Percentiles rank a stretch among this genome's conserved stretches.
These are phyloP conservation scores for Pezicula rhizophila DNA, from an alignment of 2,329 filamentous ascomycete genomes.

Conservation along the genomic window DNA sequence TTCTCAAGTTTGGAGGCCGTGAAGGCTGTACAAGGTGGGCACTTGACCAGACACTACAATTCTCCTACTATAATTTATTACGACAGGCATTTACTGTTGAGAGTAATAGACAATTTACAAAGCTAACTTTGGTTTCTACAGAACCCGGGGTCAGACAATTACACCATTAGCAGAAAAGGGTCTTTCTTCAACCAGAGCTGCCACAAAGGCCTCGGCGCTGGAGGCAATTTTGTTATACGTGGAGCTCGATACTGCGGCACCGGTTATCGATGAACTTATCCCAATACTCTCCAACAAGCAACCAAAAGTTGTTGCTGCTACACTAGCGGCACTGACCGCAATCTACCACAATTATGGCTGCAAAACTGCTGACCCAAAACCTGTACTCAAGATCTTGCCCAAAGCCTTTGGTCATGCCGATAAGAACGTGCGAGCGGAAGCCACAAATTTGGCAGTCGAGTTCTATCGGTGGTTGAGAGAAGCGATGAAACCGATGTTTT, in stretches of 20 bases:
- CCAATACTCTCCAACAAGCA: constrained; percentile 81
- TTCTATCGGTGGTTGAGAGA: constrained; percentile 96
- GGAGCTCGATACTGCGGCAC: constrained; percentile 79
- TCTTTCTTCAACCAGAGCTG: constrained; percentile 77
- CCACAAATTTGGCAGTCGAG: constrained; percentile 85
- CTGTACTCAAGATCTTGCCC: constrained; percentile 78
- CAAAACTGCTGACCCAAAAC: constrained; percentile 89
- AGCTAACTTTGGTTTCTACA: constrained; percentile 26
- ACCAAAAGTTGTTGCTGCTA: constrained; percentile 77
- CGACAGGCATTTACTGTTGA: too few species aligned
- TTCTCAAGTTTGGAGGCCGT: constrained; percentile 82
- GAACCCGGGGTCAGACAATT: constrained; percentile 70
- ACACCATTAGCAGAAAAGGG: constrained; percentile 85
- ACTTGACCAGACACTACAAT: background rate
- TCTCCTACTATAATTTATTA: too few species aligned
- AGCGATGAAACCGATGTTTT: constrained; percentile 97
- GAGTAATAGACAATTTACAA: too few species aligned
- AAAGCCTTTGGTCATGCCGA: constrained; percentile 94
- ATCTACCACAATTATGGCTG: constrained; percentile 94
- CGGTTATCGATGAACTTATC: constrained; percentile 84
- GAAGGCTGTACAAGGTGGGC: constrained; percentile 66
- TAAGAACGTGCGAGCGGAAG: constrained; percentile 95
- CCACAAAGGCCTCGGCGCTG: constrained; percentile 78
- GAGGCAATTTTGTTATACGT: constrained; percentile 86
- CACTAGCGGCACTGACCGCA: constrained; percentile 68